These are phyloP conservation scores for Geotrichum aggregatum DNA, from an alignment of 1,139 yeast species.

Conservation along the genomic window DNA sequence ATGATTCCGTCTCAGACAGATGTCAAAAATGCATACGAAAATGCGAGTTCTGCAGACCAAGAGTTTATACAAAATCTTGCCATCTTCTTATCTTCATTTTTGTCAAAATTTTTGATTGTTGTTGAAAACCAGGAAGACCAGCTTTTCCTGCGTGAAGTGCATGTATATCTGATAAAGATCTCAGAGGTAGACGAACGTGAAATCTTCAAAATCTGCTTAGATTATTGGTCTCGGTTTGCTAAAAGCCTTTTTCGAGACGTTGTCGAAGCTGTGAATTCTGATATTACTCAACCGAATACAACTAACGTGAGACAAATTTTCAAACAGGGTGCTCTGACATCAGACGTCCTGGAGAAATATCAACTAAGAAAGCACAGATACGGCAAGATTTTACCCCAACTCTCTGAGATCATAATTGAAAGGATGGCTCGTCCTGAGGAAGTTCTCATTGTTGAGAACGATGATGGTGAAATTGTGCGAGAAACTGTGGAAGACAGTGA, in stretches of 20 bases:
- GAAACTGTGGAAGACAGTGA: conserved; percentile 96
- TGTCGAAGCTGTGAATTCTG: conserved; percentile 68
- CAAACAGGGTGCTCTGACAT: conserved; percentile 81
- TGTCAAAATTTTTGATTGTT: conserved; percentile 68
- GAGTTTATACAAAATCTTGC: conserved; percentile 94
- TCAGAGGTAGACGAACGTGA: conserved; percentile 94
- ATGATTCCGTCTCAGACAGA: conserved; percentile 76
- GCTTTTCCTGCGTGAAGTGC: conserved; percentile 65
- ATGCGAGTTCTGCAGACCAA: conserved; percentile 80
- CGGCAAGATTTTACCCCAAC: conserved; percentile 65
- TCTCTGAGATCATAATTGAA: conserved; percentile 88
- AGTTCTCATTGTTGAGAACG: conserved; percentile 92
- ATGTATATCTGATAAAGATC: conserved; percentile 74
- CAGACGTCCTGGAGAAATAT: conserved; percentile 65
- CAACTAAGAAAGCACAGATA: conserved; percentile 86
- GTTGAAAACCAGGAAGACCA: conserved; percentile 63
- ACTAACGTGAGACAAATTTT: conserved; percentile 44
- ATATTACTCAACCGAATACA: conserved; percentile 71
- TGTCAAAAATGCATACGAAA: conserved; percentile 64
- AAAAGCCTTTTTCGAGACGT: conserved; percentile 78
- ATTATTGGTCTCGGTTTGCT: conserved; percentile 87
- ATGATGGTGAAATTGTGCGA: conserved; percentile 97
- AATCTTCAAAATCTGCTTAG: conserved; percentile 88
- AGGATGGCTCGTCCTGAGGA: conserved; percentile 99
- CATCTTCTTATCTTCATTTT: conserved; percentile 81